These are phyloP conservation scores for Phylloporus scabripes DNA, from an alignment of 768 basidiomycete species.

Conservation along the genomic window DNA sequence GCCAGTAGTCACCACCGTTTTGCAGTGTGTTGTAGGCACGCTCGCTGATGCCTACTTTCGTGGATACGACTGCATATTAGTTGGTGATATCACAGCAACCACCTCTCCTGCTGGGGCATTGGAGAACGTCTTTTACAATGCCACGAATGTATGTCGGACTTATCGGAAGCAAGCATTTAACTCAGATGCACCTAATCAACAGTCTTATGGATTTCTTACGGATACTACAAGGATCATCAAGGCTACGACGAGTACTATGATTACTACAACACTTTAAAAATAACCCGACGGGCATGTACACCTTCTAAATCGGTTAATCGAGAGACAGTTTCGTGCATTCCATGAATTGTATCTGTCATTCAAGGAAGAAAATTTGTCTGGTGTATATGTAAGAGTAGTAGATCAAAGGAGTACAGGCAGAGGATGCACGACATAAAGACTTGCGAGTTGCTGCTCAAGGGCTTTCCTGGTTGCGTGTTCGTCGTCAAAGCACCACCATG, in stretches of 20 bases:
- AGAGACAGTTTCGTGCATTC: no score
- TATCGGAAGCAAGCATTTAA: not conserved
- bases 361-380: no score
- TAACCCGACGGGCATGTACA: no score
- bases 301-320: no score
- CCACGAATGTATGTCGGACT: slow-evolving; percentile 41
- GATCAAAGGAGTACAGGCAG: not conserved
- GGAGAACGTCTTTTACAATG: slow-evolving; percentile 55
- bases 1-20: not conserved
- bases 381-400: no score
- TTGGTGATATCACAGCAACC: slow-evolving; percentile 58
- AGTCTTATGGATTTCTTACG: slow-evolving; percentile 52
- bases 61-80: slow-evolving; percentile 58
- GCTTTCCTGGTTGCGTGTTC: slow-evolving; percentile 37
- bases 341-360: no score
- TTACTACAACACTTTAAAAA: no score
- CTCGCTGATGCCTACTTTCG: slow-evolving; percentile 57
- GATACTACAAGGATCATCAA: slow-evolving; percentile 29
- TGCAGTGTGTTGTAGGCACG: slow-evolving; percentile 60
- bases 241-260: slow-evolving; percentile 1
- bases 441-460: slow-evolving; percentile 21
- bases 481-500: slow-evolving; percentile 34
- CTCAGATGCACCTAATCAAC: not conserved
- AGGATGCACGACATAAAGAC: slow-evolving; percentile 7
- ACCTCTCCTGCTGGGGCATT: slow-evolving; percentile 53